Base-by-base conservation (phyloP, 768 basidiomycete genomes). In the Russula griseocarnosa region DNA sequence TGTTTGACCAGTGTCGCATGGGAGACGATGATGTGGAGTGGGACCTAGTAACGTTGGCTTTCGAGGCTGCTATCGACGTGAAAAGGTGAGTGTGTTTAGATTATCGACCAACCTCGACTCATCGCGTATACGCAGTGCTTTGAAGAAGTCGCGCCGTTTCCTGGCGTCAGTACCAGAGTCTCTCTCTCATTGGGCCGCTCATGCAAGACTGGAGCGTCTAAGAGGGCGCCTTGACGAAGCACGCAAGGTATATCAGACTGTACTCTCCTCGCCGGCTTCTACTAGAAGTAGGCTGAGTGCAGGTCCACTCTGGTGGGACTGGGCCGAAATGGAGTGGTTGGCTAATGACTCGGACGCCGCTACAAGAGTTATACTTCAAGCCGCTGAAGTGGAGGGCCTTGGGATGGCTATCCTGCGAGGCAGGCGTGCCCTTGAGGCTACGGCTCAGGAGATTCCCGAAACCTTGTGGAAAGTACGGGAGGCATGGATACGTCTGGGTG, bases 311-410 rank as follows among this genome's bases (percentile, higher is more conserved):
- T 93, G 88, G 88, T 91, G 86, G 85, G 83, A 86, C 68, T 93
- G 90, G 88, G 87, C 86, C 1, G 86, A 93, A 69, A 81, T 90
- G 81, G 90, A 92, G 73, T 94, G 91, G 91, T 71, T 90, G 13
- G 72, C 76, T 16, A 81, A 83, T 1, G 69, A 79, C 36, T 70
- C 76, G 22, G 79, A 83, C 36, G 77, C 79, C 38, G 80, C 86
- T 16, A 71, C 84, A 42, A 75, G 79, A 40, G 78, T 88, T 36
- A 77, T 86, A 49, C 72, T 86, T 51, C 80, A 78, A 24, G 80
- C 86, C 11, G 82, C 79, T 14, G 82, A 79, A 4, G 74, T 85
- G 38, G 78, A 83, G 56, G 83, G 82, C 14, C 71, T 77, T 0
- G 78, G n/a, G 3, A 75, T 87, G 63, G 78, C 78, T 38, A 69